Conservation (phyloP, 257 asterid species). For the Sherardia arvensis region DNA sequence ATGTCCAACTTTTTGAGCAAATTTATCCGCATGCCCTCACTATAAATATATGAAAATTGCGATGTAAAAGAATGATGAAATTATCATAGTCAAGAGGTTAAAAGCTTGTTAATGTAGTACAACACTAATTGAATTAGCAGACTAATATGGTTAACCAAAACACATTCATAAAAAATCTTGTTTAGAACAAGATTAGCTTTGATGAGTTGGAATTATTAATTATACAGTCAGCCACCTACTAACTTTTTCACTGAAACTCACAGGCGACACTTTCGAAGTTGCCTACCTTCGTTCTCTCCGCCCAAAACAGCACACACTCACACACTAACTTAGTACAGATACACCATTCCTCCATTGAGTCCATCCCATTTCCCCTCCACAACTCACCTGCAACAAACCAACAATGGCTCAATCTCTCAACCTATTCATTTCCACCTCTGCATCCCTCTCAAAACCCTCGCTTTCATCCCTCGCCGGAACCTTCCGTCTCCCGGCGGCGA, state of each 20-base stretch:
- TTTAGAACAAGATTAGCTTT: neutral
- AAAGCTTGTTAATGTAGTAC: too few species aligned
- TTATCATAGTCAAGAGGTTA: too few species aligned
- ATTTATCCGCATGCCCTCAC: too few species aligned
- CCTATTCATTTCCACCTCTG: slow-evolving; percentile 22
- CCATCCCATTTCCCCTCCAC: neutral
- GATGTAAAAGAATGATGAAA: too few species aligned
- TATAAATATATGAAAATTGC: too few species aligned
- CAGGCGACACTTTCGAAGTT: slow-evolving; percentile 13
- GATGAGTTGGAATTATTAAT: neutral
- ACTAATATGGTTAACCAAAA: too few species aligned
- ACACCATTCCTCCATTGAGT: neutral
- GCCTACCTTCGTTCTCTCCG: slow-evolving; percentile 21
- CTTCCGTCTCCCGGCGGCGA: slow-evolving; percentile 11
- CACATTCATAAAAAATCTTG: too few species aligned
- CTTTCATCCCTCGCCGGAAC: slow-evolving; percentile 11
- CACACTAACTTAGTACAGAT: neutral
- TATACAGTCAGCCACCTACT: neutral
- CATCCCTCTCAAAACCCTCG: slow-evolving; percentile 17
- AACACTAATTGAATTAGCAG: too few species aligned
- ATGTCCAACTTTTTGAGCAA: too few species aligned
- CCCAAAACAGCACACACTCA: slow-evolving; percentile 9
- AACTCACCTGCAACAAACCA: slow-evolving; percentile 5
- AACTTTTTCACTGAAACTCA: neutral
- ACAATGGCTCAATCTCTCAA: slow-evolving; percentile 28